A percentile compares a stretch with the other conserved stretches of the same genome.
phyloP scores from a whole-genome alignment of 768 basidiomycete species.

The Collybia sordida region DNA sequence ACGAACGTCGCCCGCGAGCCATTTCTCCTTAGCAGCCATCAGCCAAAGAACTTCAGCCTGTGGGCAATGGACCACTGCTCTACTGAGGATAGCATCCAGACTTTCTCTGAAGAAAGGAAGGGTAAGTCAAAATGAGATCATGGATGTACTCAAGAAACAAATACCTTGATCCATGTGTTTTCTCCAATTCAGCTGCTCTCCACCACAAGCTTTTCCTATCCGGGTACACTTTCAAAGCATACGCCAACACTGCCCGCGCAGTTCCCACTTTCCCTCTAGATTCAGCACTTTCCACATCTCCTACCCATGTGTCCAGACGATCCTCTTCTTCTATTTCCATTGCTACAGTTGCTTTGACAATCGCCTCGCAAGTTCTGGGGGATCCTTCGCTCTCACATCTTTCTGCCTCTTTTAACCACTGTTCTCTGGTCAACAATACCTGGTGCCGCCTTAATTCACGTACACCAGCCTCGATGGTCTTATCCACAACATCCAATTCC shows the following conservation, averaged over 20 bases:
- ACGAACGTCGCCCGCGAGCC: constrained; percentile 85
- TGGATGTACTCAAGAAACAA: constrained; percentile 5
- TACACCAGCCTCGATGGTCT: constrained; percentile 86
- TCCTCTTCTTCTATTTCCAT: constrained; percentile 98
- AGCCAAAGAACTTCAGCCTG: constrained; percentile 97
- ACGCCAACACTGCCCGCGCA: constrained; percentile 86
- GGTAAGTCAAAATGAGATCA: not conserved
- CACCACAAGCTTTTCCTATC: constrained; percentile 86
- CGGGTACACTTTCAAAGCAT: constrained; percentile 89
- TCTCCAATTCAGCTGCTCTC: constrained; percentile 90
- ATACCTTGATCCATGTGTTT: constrained; percentile 81
- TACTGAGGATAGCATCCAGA: constrained; percentile 75
- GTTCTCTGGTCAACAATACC: constrained; percentile 85
- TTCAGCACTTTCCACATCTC: constrained; percentile 87
- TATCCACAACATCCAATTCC: constrained; percentile 77
- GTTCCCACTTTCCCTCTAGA: constrained; percentile 74
- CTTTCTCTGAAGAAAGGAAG: constrained; percentile 55
- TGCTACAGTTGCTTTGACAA: constrained; percentile 89
- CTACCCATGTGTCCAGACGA: constrained; percentile 83
- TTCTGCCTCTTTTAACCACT: constrained; percentile 97
- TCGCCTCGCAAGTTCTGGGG: constrained; percentile 87
- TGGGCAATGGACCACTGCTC: constrained; percentile 89
- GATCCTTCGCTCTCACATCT: constrained; percentile 85
- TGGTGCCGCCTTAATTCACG: constrained; percentile 76
- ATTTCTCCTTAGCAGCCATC: constrained; percentile 98